Evolutionary conservation across 306 rosid species (phyloP).

Genomic region (Cicer chorassanicum): DNA sequence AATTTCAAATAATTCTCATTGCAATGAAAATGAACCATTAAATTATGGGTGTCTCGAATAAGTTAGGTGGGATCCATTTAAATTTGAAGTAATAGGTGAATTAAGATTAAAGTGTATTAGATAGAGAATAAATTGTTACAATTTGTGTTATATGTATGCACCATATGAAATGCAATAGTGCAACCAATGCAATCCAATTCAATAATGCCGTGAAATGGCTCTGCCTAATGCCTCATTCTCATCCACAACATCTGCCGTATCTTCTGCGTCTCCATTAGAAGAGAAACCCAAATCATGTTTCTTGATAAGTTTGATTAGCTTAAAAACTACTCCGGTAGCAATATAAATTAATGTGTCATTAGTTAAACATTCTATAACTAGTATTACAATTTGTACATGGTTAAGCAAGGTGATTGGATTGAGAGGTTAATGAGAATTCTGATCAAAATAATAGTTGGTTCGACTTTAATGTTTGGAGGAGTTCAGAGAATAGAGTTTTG

Average conservation of each 20-base stretch:
- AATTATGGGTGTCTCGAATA: background rate
- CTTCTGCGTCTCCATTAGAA: slow-evolving; percentile 45
- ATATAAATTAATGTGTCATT: slow-evolving; percentile 4
- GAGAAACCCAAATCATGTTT: slow-evolving; percentile 28
- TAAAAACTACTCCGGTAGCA: background rate
- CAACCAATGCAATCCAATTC: slow-evolving; percentile 2
- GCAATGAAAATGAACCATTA: background rate
- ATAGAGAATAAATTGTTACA: background rate
- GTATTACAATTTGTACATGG: too few relatives aligned
- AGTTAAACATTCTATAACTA: background rate
- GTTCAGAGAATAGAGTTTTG: too few relatives aligned
- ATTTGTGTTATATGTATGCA: background rate
- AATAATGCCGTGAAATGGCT: slow-evolving; percentile 17
- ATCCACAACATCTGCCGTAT: slow-evolving; percentile 50
- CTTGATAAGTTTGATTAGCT: background rate
- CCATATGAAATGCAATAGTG: background rate
- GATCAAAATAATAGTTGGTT: too few relatives aligned
- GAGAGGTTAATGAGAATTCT: too few relatives aligned
- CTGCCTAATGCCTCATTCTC: slow-evolving; percentile 26
- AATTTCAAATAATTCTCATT: background rate
- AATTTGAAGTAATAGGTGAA: background rate
- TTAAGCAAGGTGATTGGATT: too few relatives aligned
- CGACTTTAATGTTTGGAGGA: too few relatives aligned
- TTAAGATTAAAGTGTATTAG: background rate
- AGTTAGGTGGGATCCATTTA: background rate